Evolutionary conservation across 345 rosid species (phyloP).

Genomic region (Aquilaria sinensis): DNA sequence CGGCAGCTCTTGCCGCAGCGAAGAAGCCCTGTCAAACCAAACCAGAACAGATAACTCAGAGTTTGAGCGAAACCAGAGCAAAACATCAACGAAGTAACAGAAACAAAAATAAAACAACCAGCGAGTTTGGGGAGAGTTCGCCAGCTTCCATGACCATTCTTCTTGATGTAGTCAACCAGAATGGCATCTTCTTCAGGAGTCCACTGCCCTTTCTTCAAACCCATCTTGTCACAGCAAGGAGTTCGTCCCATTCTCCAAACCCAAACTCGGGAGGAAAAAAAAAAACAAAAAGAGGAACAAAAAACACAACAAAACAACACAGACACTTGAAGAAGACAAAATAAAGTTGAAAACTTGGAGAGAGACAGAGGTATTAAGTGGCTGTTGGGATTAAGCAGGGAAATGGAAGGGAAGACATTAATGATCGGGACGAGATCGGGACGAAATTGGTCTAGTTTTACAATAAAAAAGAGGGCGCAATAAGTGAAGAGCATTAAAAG

Average conservation of each 20-base stretch:
- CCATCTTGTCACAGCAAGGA: constrained; percentile 81
- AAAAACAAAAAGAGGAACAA: neutral
- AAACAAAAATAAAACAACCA: constrained; percentile 28
- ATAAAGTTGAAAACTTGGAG: neutral
- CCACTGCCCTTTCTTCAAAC: constrained; percentile 97
- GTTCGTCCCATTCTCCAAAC: constrained; percentile 66
- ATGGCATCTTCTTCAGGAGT: constrained; percentile 88
- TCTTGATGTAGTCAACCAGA: constrained; percentile 61
- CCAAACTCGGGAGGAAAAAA: neutral
- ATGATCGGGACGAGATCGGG: constrained; percentile 14
- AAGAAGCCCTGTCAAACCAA: constrained; percentile 49
- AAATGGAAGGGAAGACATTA: constrained; percentile 11
- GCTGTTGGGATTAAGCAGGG: neutral
- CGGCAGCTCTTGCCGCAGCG: constrained; percentile 98
- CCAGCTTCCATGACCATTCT: constrained; percentile 95
- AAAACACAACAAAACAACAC: constrained; percentile 7
- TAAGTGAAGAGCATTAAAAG: constrained; percentile 38
- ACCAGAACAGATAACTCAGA: neutral
- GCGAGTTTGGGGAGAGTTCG: constrained; percentile 86
- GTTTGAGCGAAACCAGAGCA: neutral
- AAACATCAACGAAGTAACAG: neutral
- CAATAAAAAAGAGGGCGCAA: constrained; percentile 13
- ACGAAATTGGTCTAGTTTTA: constrained; percentile 19
- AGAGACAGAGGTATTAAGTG: constrained; percentile 9
- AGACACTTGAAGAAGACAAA: neutral